Percentiles rank a stretch among this genome's conserved stretches.
Conservation (phyloP, 2,329 filamentous ascomycete genomes). For the Dendryphion nanum region DNA sequence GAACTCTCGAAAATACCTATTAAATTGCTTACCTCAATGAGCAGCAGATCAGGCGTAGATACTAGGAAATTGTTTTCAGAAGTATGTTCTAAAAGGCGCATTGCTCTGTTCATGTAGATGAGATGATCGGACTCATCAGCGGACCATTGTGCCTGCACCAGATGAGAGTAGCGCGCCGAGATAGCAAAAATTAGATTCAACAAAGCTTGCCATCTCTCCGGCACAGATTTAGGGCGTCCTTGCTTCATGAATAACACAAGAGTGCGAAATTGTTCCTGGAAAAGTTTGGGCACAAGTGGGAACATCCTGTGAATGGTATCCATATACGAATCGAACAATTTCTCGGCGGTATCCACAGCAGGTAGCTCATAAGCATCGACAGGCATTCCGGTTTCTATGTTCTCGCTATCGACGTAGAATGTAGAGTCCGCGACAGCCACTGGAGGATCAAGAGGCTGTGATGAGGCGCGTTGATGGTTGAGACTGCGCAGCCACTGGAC, state of each 20-base stretch:
- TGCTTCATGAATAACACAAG: slow-evolving; percentile 12
- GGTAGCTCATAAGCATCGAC: slow-evolving; percentile 34
- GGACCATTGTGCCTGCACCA: slow-evolving; percentile 25
- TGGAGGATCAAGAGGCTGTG: not conserved
- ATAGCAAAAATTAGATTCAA: slow-evolving; percentile 45
- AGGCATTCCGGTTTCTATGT: slow-evolving; percentile 18
- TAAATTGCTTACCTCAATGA: not conserved
- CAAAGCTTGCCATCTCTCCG: slow-evolving; percentile 34
- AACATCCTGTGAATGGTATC: slow-evolving; percentile 34
- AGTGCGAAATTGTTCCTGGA: slow-evolving; percentile 5
- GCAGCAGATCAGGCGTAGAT: not conserved
- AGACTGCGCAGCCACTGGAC: slow-evolving; percentile 34
- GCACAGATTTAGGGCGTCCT: slow-evolving; percentile 8
- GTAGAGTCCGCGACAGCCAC: slow-evolving; percentile 21
- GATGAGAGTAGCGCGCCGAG: slow-evolving; percentile 38
- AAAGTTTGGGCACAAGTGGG: slow-evolving; percentile 26
- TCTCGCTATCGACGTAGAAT: slow-evolving; percentile 37
- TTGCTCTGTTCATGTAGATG: slow-evolving; percentile 37
- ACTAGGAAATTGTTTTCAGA: not conserved
- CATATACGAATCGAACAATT: slow-evolving; percentile 37
- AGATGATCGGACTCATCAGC: slow-evolving; percentile 35
- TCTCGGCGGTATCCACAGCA: slow-evolving; percentile 25
- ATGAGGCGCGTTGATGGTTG: slow-evolving; percentile 1
- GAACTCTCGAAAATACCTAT: not conserved
- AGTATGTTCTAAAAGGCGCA: slow-evolving; percentile 16